Percentiles rank a stretch among this genome's conserved stretches.
Evolutionary conservation across 176 grass and related monocot genomes (phyloP).

Genomic region (Avena atlantica): DNA sequence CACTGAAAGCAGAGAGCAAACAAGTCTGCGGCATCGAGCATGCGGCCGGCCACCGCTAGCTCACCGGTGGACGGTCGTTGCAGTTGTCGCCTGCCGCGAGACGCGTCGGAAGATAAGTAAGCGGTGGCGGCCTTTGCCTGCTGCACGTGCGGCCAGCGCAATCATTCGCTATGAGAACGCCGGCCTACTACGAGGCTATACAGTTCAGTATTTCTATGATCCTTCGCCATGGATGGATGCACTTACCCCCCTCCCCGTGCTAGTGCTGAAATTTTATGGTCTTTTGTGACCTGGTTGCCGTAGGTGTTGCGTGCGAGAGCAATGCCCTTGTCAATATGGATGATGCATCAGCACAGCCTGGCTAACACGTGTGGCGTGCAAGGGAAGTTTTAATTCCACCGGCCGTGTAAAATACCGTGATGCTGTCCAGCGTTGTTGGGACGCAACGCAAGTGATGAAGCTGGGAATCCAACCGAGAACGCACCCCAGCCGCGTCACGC

Average conservation of each 20-base stretch:
- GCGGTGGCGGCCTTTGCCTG: too few relatives aligned
- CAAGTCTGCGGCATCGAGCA: neutral
- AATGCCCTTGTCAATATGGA: neutral
- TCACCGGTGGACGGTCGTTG: neutral
- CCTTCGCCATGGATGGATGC: too few relatives aligned
- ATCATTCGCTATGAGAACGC: too few relatives aligned
- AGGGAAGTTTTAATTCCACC: constrained; percentile 6
- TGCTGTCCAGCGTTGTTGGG: neutral
- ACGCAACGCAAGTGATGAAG: constrained; percentile 8
- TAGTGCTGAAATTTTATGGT: neutral
- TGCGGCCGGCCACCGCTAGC: neutral
- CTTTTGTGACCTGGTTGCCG: neutral
- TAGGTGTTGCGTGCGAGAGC: neutral
- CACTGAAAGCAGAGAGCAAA: neutral
- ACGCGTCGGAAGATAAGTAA: constrained; percentile 28
- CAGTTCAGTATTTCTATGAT: too few relatives aligned
- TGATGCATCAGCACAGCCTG: neutral
- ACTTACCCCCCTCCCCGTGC: too few relatives aligned
- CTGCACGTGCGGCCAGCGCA: too few relatives aligned
- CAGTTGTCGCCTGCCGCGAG: neutral
- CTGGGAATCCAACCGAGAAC: neutral
- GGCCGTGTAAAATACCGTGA: neutral
- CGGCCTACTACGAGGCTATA: too few relatives aligned
- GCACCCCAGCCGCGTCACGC: constrained; percentile 1
- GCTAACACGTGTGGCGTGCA: constrained; percentile 26